Evolutionary conservation across 2,329 filamentous ascomycete species (phyloP).

Genomic region (Thielaviopsis populi): DNA sequence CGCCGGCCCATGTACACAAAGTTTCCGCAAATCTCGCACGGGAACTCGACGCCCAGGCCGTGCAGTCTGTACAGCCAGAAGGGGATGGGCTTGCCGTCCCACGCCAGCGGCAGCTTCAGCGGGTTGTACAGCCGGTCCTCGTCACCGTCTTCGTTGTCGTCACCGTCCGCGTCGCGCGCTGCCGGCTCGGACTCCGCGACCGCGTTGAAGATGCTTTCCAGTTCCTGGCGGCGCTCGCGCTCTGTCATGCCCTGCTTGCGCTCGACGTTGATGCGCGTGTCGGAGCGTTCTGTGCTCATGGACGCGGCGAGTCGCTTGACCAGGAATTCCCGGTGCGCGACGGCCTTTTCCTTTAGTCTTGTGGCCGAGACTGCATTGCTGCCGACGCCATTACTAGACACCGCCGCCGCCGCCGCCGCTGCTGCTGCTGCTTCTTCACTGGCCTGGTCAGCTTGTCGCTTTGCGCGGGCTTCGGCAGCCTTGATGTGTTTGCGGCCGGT

Average conservation of each 20-base stretch:
- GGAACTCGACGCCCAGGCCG: slow-evolving; percentile 83
- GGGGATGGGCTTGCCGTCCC: slow-evolving; percentile 97
- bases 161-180: slow-evolving; percentile 30
- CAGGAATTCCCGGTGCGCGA: slow-evolving; percentile 77
- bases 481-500: slow-evolving; percentile 86
- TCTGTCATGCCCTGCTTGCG: slow-evolving; percentile 96
- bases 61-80: slow-evolving; percentile 98
- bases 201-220: slow-evolving; percentile 67
- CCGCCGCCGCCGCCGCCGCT: too few relatives aligned
- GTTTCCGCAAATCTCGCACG: slow-evolving; percentile 94
- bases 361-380: slow-evolving; percentile 27
- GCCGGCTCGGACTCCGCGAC: slow-evolving; percentile 3
- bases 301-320: slow-evolving; percentile 64
- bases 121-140: slow-evolving; percentile 94
- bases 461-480: slow-evolving; percentile 52
- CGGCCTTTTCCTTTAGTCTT: slow-evolving; percentile 70
- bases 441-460: slow-evolving; percentile 28
- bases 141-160: slow-evolving; percentile 55
- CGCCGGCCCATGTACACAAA: slow-evolving; percentile 97
- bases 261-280: slow-evolving; percentile 89
- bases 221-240: slow-evolving; percentile 81
- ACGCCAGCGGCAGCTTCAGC: slow-evolving; percentile 83
- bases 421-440: slow-evolving; percentile 20
- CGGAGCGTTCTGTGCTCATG: slow-evolving; percentile 75
- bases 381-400: slow-evolving; percentile 21